phyloP scores from a whole-genome alignment of 2,329 filamentous ascomycete species.

The Blastomyces silverae region DNA sequence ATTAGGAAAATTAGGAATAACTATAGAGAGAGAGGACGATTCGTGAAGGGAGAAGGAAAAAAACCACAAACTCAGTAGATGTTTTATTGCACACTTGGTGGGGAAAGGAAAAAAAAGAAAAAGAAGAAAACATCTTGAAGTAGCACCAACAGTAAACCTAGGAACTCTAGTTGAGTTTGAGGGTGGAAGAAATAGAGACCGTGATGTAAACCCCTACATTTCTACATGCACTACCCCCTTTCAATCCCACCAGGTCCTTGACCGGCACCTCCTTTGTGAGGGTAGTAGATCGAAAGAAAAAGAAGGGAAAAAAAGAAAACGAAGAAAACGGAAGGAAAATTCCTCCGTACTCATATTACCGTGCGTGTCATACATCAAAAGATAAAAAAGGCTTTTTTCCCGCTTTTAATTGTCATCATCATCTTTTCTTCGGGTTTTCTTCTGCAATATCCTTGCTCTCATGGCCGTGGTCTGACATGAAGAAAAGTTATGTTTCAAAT shows the following conservation, averaged over 20 bases:
- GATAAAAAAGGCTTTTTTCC: not conserved
- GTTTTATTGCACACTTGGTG: not conserved
- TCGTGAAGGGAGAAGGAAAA: not conserved
- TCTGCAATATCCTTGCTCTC: not conserved
- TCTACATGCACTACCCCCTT: no score
- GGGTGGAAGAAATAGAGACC: no score
- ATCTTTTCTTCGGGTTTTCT: not conserved
- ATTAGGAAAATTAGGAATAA: no score
- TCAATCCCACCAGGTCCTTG: no score
- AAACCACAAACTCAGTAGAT: not conserved
- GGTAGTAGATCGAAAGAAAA: no score
- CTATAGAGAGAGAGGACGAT: no score
- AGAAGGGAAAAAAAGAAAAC: not conserved
- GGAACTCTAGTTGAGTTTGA: no score
- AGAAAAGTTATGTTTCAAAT: not conserved
- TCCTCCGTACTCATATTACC: not conserved
- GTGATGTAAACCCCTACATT: no score
- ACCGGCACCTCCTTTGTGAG: no score
- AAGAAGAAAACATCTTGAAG: not conserved
- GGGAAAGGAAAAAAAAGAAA: not conserved
- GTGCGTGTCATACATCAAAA: not conserved
- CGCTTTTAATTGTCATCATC: not conserved
- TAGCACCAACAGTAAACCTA: not conserved
- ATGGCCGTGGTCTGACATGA: conserved; percentile 4
- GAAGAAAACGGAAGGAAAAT: conserved; percentile 1